Conservation (phyloP, 2,329 filamentous ascomycete species). For the Arthrobotrys musiformis region DNA sequence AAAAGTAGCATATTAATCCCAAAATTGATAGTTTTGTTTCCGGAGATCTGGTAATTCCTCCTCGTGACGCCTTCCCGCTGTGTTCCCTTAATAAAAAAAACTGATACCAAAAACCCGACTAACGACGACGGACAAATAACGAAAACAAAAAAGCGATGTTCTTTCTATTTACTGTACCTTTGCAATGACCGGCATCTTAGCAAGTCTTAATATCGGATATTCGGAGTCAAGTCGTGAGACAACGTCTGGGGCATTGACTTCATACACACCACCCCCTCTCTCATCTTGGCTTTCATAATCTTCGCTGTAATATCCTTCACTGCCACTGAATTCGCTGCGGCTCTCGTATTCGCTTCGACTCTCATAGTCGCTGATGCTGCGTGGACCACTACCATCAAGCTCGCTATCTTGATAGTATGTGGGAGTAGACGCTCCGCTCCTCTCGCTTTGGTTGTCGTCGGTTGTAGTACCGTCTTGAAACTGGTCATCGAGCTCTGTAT, state of each 20-base stretch:
- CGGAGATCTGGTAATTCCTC: conserved; percentile 25
- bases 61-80: conserved; percentile 21
- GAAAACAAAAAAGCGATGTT: not conserved
- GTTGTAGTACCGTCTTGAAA: conserved; percentile 36
- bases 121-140: conserved; percentile 16
- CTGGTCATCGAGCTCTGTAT: conserved; percentile 19
- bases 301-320: conserved; percentile 51
- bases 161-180: conserved; percentile 19
- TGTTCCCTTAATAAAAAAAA: conserved; percentile 22
- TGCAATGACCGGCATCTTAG: conserved; percentile 15
- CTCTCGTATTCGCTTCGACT: conserved; percentile 48
- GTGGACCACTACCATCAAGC: conserved; percentile 38
- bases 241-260: conserved; percentile 46
- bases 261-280: conserved; percentile 30
- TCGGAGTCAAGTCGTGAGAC: conserved; percentile 22
- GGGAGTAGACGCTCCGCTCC: conserved; percentile 43
- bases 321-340: conserved; percentile 49
- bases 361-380: conserved; percentile 43
- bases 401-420: conserved; percentile 51
- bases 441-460: conserved; percentile 44
- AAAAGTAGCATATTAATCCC: conserved; percentile 8
- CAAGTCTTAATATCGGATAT: conserved; percentile 41
- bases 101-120: conserved; percentile 16
- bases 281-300: conserved; percentile 53
- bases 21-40: conserved; percentile 22